Conservation (phyloP, 2,329 filamentous ascomycete genomes). For the Diaporthe australafricana region DNA sequence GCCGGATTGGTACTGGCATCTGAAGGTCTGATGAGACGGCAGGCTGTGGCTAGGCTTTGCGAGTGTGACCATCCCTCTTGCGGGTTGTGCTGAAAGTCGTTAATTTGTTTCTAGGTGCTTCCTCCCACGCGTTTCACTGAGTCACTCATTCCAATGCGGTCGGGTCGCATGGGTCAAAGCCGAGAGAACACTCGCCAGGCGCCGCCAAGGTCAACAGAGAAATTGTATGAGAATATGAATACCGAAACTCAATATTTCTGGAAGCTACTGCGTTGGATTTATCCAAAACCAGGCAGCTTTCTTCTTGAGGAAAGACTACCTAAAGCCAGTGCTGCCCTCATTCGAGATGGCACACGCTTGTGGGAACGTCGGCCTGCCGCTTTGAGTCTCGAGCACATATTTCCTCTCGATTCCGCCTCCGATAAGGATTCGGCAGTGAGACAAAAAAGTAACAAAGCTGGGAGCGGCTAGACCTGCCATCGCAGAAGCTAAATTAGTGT, state of each 20-base stretch:
- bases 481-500: neutral
- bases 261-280: neutral
- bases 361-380: neutral
- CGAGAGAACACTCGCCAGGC: neutral
- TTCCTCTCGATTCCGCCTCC: neutral
- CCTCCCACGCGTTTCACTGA: neutral
- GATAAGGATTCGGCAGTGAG: constrained; percentile 4
- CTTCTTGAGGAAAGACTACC: neutral
- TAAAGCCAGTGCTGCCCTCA: neutral
- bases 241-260: neutral
- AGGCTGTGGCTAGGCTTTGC: neutral
- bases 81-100: neutral
- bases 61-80: neutral
- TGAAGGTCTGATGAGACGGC: neutral
- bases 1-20: neutral
- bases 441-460: neutral
- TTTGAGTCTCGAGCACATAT: neutral
- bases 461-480: neutral
- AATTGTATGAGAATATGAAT: neutral
- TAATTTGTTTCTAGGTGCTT: neutral
- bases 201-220: neutral
- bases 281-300: neutral
- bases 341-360: neutral
- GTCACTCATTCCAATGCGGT: neutral
- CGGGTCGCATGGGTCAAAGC: neutral